Evolutionary conservation across 192 early-diverging fungal genomes (phyloP), one percentile per base, ranked within the genome.

Genomic region (Thamnidium elegans): DNA sequence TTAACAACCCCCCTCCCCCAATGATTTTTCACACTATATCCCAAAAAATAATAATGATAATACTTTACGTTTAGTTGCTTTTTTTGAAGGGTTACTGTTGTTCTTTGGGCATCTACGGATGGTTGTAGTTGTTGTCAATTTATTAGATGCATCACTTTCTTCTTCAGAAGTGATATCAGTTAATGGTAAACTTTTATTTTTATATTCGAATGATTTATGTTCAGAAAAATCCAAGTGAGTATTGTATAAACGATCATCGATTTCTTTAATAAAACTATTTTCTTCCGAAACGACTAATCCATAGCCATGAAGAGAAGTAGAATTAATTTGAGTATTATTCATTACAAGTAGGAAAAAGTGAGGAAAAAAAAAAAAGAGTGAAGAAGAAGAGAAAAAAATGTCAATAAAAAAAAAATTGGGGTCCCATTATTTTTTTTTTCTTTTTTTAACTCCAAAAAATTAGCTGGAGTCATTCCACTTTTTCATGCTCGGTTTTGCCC

Each of bases 351-450:
- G 21, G 53, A 53, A 19, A 53, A 66, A 31, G 20, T 26, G 17
- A 21, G 32, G 23, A 64, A 54, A 43, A 34, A 21, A 64, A 19
- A 43, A 26, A 43, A 32, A 17, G 44, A 26, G 26, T 26, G 46
- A 46, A 48, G 55, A 66, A 66, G 20, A 44, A 43, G 34, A 42
- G 19, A 66, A 56, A 39, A 58, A 50, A 45, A 26, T 26, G 26
- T 26, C 26, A 26, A 26, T 26, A 50, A 66, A 45, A 58, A 31
- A 44, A 44, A 46, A 65, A 42, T 42, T 30, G 53, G 26, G 50
- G 52, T 19, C 43, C 50, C 47, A 47, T 51, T 26, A n/a, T 21
- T 14, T 63, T 36, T 46, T 21, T 13, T 4, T 13, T 44, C 23
- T 59, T 44, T 42, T 59, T 42, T 23, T 59, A 21, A 23, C n/a